These are phyloP conservation scores for Stipa capillata DNA, from an alignment of 176 grass and related monocot species.

Conservation along the genomic window DNA sequence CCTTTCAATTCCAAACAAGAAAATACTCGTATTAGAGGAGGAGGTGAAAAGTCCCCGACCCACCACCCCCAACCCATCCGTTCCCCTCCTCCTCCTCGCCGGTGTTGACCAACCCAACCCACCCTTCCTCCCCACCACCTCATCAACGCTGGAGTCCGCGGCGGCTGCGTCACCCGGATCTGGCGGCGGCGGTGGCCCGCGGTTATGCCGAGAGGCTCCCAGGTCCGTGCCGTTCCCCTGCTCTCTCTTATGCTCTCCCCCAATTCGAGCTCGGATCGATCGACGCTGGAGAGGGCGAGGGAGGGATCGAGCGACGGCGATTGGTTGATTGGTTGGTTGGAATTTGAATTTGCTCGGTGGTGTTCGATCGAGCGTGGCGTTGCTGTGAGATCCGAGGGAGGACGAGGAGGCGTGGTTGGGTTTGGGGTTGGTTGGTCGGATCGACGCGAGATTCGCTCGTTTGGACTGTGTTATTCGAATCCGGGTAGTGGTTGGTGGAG, in stretches of 20 bases:
- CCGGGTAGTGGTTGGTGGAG: too few relatives aligned
- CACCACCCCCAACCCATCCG: too few relatives aligned
- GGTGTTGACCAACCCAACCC: constrained; percentile 41
- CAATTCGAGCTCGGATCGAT: too few relatives aligned
- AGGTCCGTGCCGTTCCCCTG: neutral
- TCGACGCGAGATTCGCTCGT: neutral
- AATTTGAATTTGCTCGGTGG: neutral
- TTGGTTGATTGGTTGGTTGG: too few relatives aligned
- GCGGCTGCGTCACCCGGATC: constrained; percentile 23
- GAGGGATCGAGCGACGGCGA: rapidly evolving
- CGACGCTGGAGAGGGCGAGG: too few relatives aligned
- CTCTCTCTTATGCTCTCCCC: too few relatives aligned
- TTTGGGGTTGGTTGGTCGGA: neutral
- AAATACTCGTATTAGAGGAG: too few relatives aligned
- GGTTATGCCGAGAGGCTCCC: constrained; percentile 56
- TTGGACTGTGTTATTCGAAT: neutral
- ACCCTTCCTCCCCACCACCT: too few relatives aligned
- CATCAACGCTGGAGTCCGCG: constrained; percentile 40
- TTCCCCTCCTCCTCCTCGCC: constrained; percentile 18
- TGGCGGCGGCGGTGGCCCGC: constrained; percentile 22
- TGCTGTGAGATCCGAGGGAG: neutral
- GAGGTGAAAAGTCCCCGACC: too few relatives aligned
- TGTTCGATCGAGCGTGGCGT: neutral
- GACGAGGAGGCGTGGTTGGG: too few relatives aligned
- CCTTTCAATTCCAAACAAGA: too few relatives aligned